Conservation (phyloP, 2,329 filamentous ascomycete species). For the Tolypocladium ovalisporum region DNA sequence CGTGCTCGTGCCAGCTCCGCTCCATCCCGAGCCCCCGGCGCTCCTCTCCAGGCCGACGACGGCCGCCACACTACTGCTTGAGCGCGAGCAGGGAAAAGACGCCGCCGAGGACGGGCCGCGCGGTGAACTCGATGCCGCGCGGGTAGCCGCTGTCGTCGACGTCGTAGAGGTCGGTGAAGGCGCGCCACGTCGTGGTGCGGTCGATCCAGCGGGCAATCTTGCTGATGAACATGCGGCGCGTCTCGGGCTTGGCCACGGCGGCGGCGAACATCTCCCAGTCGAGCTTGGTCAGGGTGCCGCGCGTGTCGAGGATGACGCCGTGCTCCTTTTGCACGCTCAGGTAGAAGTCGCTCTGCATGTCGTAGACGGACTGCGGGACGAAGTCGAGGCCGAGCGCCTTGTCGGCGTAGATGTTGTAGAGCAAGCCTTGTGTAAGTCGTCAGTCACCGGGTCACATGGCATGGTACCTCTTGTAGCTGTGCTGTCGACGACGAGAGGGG, state of each 20-base stretch:
- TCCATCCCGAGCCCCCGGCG: neutral
- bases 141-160: conserved; percentile 55
- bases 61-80: neutral
- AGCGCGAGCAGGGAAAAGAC: conserved; percentile 71
- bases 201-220: conserved; percentile 65
- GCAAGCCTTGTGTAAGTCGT: too few species aligned
- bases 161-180: conserved; percentile 70
- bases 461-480: neutral
- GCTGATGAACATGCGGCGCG: conserved; percentile 54
- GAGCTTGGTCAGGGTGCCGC: conserved; percentile 72
- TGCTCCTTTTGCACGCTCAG: conserved; percentile 59
- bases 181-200: conserved; percentile 56
- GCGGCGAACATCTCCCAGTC: conserved; percentile 85
- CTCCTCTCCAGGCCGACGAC: neutral
- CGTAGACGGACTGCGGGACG: conserved; percentile 65
- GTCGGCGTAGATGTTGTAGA: conserved; percentile 81
- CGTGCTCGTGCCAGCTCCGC: neutral
- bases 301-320: conserved; percentile 72
- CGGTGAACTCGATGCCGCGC: conserved; percentile 57
- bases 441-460: too few species aligned
- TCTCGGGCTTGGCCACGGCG: conserved; percentile 54
- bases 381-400: conserved; percentile 66
- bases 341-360: conserved; percentile 70
- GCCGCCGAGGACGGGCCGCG: conserved; percentile 68
- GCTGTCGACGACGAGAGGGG: neutral